Evolutionary conservation across 1,139 yeast species (phyloP), one percentile per base, ranked within the genome.

Genomic region (Kodamaea sp.): DNA sequence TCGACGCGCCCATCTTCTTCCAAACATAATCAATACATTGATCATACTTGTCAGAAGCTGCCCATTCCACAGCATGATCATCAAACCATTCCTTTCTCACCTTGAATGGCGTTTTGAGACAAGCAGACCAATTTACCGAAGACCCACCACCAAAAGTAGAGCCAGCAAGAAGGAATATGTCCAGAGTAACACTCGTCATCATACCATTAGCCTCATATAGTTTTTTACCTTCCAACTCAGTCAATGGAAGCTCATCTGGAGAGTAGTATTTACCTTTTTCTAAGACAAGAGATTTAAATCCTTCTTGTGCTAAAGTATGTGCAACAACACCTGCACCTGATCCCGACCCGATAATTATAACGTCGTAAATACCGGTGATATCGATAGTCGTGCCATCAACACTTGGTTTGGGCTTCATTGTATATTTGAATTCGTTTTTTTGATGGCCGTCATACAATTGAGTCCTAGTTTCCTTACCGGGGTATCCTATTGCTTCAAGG

Each of bases 121-220:
- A 66, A 8, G 83, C 82, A n/a, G 78, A 70, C 84, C 84, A 78
- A 55, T 78, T 78, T 35, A 78, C 73, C 4, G 83, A 76, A 6
- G 79, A 63, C 4, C 83, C 84, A 8, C 84, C 84, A 7, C 84
- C 84, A 45, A 78, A 72, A 1, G 78, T 75, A 1, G 79, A 50
- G 2, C 83, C 84, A 0, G 83, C 81, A 37, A 77, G 55, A 3
- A 76, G 47, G 24, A 65, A 53, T 29, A 71, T 39, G 36, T 65
- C 70, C 43, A 69, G 75, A 36, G 62, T 62, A 4, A 54, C 42
- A 7, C 67, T 49, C 10, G 71, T 39, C 2, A 70, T 24, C 2
- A 56, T 45, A 4, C 79, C 81, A 1, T 55, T 52, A 15, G 52
- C 48, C 53, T 78, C 82, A 48, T 65, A 78, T 42, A 75, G 57